phyloP scores from a whole-genome alignment of 2,329 filamentous ascomycete genomes.

The Colletotrichum gloeosporioides region DNA sequence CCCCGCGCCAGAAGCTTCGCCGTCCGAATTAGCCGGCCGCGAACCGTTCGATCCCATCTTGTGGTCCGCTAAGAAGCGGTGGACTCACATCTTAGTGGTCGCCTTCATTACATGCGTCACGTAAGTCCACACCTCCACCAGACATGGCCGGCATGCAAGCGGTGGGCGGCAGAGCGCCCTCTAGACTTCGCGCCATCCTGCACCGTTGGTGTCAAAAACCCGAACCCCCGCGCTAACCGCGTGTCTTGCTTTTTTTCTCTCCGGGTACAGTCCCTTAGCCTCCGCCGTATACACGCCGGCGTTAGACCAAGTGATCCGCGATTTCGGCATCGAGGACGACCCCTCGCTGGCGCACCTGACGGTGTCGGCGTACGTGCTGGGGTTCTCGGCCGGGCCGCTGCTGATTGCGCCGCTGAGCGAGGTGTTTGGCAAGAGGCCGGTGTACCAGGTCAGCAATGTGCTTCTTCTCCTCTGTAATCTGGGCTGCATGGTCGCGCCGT shows the following conservation, averaged over 20 bases:
- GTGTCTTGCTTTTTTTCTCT: background rate
- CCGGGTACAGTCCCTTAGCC: background rate
- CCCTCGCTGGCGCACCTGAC: background rate
- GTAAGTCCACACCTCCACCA: background rate
- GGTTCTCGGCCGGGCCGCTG: constrained; percentile 9
- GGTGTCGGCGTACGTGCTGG: constrained; percentile 6
- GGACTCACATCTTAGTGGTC: constrained; percentile 6
- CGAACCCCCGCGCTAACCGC: background rate
- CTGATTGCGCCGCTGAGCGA: background rate
- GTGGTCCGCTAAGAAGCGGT: constrained; percentile 8
- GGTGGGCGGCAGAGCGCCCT: background rate
- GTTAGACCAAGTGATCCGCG: background rate
- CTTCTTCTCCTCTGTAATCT: background rate
- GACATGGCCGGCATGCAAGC: background rate
- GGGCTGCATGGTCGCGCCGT: constrained; percentile 1
- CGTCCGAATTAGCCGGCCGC: background rate
- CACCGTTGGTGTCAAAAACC: background rate
- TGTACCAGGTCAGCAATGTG: constrained; percentile 1
- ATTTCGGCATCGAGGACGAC: background rate
- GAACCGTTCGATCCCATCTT: background rate
- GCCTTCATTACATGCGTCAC: constrained; percentile 2
- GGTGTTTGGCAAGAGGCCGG: background rate
- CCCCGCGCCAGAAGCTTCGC: background rate
- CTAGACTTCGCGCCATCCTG: background rate
- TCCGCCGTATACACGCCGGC: constrained; percentile 14